Conservation (phyloP, 768 basidiomycete species). For the Chalciporus sphaerocephalus region DNA sequence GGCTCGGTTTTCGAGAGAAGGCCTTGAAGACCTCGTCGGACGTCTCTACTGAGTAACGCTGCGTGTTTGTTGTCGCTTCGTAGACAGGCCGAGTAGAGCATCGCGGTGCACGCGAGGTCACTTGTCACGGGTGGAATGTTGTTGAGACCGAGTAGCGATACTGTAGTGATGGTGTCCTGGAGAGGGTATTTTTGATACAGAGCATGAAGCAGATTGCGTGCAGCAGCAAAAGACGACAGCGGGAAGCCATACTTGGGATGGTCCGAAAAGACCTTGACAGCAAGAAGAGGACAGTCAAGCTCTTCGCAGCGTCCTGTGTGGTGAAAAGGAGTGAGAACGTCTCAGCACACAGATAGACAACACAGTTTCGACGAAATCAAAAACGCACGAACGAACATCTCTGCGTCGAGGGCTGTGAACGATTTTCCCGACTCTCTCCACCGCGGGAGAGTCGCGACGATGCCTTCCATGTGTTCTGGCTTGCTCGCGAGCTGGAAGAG, state of each 20-base stretch:
- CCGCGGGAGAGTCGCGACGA: constrained; percentile 44
- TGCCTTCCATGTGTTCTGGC: constrained; percentile 44
- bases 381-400: constrained; percentile 53
- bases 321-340: too few relatives aligned
- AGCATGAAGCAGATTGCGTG: constrained; percentile 54
- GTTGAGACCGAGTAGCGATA: constrained; percentile 53
- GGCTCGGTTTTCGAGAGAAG: constrained; percentile 24
- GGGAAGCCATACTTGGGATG: constrained; percentile 57
- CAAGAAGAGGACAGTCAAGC: constrained; percentile 50
- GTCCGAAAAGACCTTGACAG: constrained; percentile 57
- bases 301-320: constrained; percentile 57
- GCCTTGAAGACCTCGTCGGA: constrained; percentile 40
- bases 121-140: constrained; percentile 47
- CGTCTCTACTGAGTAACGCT: constrained; percentile 36
- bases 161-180: constrained; percentile 44
- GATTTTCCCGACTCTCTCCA: constrained; percentile 45
- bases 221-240: constrained; percentile 45
- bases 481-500: constrained; percentile 49
- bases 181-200: constrained; percentile 47
- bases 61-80: constrained; percentile 41
- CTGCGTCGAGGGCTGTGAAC: constrained; percentile 39
- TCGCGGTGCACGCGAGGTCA: constrained; percentile 55
- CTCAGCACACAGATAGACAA: too few relatives aligned
- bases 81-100: constrained; percentile 55
- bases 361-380: too few relatives aligned